Base-by-base conservation (phyloP, 2,329 filamentous ascomycete species). In the Pseudopithomyces maydicus region DNA sequence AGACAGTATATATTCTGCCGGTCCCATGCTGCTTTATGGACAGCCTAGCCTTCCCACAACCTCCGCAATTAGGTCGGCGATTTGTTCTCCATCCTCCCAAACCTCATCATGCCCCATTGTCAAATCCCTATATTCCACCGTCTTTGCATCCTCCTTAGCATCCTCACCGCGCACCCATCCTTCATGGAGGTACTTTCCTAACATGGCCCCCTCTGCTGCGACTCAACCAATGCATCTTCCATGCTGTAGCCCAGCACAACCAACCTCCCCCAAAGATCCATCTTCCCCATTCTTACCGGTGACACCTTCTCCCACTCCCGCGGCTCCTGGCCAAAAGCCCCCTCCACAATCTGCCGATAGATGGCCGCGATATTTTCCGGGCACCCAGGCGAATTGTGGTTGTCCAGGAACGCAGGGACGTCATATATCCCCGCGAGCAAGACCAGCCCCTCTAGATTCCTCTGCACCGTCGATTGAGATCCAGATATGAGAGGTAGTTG, bases 371-470 rank as follows among this genome's bases (percentile, higher is more conserved):
- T 65, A 1, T 62, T 14, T 19, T 50, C 58, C 0, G 69, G 58
- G 41, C 61, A 68, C 0, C 54, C 11, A 0, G 69, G 69, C 1
- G 81, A 76, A 3, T 62, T 57, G 41, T 83, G 80, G 45, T 80
- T 77, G 8, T 66, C 56, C 1, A 83, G 71, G 19, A 91, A 73
- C 0, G 80, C 80, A 7, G 79, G 79, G 10, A 92, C 73, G 66
- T 89, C 84, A 72, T 90, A 91, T 20, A 92, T 85, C 1, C 89
- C 89, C 54, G 84, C 84, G 19, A 90, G 74, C 33, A 86, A 83
- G 4, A 90, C 69, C n/a, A 90, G 74, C 3, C 81, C 84, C 2
- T 76, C 67, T 0, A 86, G 86, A 6, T 64, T 52, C 15, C 6
- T n/a, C 15, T n/a, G 32, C 14, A 6, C 44, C 3, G 2, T 38